Evolutionary conservation across 73 alveolate species (phyloP).

Genomic region (Paraurostyla sp.): DNA sequence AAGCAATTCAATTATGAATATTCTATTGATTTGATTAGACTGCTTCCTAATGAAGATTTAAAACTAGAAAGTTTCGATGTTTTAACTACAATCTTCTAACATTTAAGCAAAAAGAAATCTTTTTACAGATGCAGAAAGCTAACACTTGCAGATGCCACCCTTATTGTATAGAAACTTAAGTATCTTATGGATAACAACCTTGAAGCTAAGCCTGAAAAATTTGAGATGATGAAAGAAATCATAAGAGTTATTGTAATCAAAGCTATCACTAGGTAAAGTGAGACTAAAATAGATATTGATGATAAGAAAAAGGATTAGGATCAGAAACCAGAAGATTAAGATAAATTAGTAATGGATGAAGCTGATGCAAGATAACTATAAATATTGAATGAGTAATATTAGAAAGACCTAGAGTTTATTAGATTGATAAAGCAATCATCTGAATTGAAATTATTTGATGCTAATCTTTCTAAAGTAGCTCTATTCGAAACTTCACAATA

Average conservation of each 20-base stretch:
- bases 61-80: background rate
- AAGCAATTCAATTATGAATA: background rate
- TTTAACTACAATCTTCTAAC: background rate
- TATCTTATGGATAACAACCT: too few relatives aligned
- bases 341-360: background rate
- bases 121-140: background rate
- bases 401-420: slow-evolving; percentile 14
- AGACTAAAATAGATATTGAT: too few relatives aligned
- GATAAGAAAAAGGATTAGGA: too few relatives aligned
- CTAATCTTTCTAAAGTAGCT: background rate
- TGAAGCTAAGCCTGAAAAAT: too few relatives aligned
- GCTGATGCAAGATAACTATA: background rate
- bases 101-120: background rate
- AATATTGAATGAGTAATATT: background rate
- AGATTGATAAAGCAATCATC: background rate
- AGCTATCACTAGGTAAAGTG: too few relatives aligned
- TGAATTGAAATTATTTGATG: background rate
- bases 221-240: too few relatives aligned
- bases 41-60: background rate
- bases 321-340: too few relatives aligned
- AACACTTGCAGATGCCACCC: background rate
- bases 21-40: background rate
- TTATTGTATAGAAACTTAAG: background rate
- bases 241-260: too few relatives aligned
- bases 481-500: slow-evolving; percentile 14